Evolutionary conservation across 768 basidiomycete species (phyloP).

Genomic region (Phylloporus arenicola): DNA sequence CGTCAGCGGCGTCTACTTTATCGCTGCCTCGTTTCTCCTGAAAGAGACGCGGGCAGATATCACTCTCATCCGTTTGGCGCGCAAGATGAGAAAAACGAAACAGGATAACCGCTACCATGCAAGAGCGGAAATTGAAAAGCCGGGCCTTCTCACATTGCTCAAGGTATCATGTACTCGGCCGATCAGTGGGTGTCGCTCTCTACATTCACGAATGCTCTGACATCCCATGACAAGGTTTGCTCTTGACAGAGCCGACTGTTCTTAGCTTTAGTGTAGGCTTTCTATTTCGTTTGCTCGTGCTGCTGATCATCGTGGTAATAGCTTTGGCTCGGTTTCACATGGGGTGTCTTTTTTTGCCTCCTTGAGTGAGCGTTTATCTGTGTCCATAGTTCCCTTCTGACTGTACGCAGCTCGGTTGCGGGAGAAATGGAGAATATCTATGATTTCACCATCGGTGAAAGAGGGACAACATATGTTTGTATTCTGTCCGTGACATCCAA

Average conservation of each 20-base stretch:
- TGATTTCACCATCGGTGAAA: conserved; percentile 51
- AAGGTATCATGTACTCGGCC: conserved; percentile 68
- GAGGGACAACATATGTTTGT: conserved; percentile 55
- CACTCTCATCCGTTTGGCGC: conserved; percentile 61
- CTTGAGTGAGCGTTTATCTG: conserved; percentile 42
- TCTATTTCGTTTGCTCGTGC: conserved; percentile 1
- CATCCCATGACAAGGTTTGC: conserved; percentile 10
- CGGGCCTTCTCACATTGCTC: conserved; percentile 52
- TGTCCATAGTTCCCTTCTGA: conserved; percentile 3
- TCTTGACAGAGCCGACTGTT: conserved; percentile 59
- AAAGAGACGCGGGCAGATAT: conserved; percentile 71
- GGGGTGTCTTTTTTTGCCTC: conserved; percentile 71
- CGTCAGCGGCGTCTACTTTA: conserved; percentile 44
- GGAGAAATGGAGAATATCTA: conserved; percentile 54
- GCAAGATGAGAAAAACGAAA: conserved; percentile 56
- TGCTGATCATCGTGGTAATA: conserved; percentile 22
- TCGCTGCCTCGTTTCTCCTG: conserved; percentile 51
- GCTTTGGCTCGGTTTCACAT: conserved; percentile 70
- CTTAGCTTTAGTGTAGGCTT: conserved; percentile 61
- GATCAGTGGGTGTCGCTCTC: conserved; percentile 50
- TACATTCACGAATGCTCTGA: not conserved
- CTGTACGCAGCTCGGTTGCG: conserved; percentile 42
- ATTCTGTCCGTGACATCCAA: conserved; percentile 41
- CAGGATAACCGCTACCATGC: conserved; percentile 60
- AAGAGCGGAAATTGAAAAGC: conserved; percentile 58